Evolutionary conservation across 352 stramenopile genomes (phyloP).

Genomic region (Globisporangium nagaii): DNA sequence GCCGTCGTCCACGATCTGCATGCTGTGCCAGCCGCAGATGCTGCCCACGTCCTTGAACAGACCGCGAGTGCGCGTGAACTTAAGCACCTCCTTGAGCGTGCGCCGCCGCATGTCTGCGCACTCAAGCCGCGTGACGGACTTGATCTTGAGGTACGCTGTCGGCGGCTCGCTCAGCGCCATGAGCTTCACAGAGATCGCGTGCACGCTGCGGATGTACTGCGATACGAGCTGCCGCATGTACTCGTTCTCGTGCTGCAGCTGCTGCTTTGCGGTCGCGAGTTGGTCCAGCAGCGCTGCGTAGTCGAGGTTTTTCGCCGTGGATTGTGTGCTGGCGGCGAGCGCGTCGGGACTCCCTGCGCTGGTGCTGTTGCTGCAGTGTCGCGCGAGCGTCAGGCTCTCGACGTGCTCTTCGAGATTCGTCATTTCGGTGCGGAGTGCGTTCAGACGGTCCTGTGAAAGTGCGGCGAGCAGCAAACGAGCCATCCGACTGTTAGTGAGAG

Average conservation of each 20-base stretch:
- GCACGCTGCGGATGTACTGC: neutral
- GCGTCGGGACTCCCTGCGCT: neutral
- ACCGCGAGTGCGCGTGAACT: neutral
- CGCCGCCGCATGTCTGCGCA: neutral
- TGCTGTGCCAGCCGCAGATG: conserved; percentile 5
- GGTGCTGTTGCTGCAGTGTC: neutral
- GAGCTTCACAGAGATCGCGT: conserved; percentile 2
- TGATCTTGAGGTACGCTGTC: neutral
- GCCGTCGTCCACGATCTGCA: neutral
- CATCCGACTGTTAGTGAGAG: neutral
- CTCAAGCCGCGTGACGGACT: neutral
- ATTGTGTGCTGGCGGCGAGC: neutral
- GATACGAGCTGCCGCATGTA: neutral
- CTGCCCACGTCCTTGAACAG: neutral
- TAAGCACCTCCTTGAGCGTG: neutral
- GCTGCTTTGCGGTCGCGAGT: neutral
- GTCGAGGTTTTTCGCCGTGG: neutral
- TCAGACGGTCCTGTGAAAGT: conserved; percentile 8
- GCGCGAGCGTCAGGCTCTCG: neutral
- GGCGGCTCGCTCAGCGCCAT: neutral
- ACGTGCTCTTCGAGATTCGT: neutral
- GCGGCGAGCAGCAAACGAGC: neutral
- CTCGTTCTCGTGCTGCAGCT: conserved; percentile 8
- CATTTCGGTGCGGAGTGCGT: neutral
- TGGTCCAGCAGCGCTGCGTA: neutral